Percentiles rank a stretch among this genome's conserved stretches.
Evolutionary conservation across 768 basidiomycete genomes (phyloP).

Genomic region (Gymnopilus dilepis): DNA sequence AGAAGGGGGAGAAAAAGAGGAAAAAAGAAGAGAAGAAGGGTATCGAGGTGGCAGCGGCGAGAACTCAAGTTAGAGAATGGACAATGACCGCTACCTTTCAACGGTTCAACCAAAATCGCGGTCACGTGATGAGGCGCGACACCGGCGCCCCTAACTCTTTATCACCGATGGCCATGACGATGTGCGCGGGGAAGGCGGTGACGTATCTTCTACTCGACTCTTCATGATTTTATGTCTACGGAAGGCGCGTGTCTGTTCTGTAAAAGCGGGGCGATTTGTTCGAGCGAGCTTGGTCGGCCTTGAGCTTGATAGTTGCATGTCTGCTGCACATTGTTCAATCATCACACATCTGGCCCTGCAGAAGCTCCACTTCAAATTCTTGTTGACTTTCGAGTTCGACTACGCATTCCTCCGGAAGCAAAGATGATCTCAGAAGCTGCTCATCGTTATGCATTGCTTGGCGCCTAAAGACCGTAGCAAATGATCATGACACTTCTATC

Average conservation of each 20-base stretch:
- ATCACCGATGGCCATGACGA: neutral
- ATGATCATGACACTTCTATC: neutral
- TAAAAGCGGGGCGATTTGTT: too few relatives aligned
- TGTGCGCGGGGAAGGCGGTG: neutral
- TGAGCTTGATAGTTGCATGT: too few relatives aligned
- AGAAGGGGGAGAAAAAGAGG: slow-evolving; percentile 17
- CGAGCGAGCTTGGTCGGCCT: neutral
- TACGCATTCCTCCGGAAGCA: neutral
- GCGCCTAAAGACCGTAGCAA: neutral
- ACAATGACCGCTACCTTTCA: neutral
- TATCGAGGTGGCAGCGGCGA: slow-evolving; percentile 12
- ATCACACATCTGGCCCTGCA: too few relatives aligned
- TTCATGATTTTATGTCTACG: neutral
- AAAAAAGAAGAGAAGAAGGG: slow-evolving; percentile 18
- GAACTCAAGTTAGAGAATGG: slow-evolving; percentile 8
- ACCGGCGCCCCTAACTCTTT: neutral
- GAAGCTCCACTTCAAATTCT: neutral
- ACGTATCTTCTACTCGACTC: neutral
- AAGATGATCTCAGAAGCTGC: neutral
- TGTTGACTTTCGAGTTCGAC: neutral
- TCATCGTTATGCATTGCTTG: neutral
- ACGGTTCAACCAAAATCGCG: slow-evolving; percentile 30
- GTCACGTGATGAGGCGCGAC: slow-evolving; percentile 34
- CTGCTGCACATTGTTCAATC: too few relatives aligned
- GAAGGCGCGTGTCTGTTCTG: neutral